These are phyloP conservation scores for Penicillium verrucosum DNA, from an alignment of 2,329 filamentous ascomycete species.

Conservation along the genomic window DNA sequence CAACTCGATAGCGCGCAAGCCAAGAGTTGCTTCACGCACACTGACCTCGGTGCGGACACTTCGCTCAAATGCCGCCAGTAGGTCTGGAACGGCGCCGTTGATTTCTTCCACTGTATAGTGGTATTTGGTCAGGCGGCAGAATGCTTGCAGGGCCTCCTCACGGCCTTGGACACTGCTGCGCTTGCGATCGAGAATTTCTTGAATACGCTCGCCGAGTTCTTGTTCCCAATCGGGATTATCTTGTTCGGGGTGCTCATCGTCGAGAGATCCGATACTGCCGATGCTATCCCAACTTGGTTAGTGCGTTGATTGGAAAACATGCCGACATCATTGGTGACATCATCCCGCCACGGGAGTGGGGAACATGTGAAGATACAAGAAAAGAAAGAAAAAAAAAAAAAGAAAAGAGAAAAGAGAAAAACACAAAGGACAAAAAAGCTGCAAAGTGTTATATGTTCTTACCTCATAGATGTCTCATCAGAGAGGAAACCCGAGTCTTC, in stretches of 20 bases:
- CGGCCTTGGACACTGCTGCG: conserved; percentile 70
- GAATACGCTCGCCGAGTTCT: conserved; percentile 63
- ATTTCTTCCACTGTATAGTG: conserved; percentile 66
- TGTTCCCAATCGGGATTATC: conserved; percentile 59
- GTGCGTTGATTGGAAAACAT: conserved; percentile 3
- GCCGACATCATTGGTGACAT: conserved; percentile 29
- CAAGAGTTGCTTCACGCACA: conserved; percentile 65
- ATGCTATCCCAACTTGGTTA: conserved; percentile 43
- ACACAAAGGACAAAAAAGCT: background rate
- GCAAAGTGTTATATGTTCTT: conserved; percentile 17
- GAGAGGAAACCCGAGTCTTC: conserved; percentile 55
- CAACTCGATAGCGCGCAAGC: conserved; percentile 68
- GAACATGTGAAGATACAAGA: conserved; percentile 14
- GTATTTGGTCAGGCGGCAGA: conserved; percentile 63
- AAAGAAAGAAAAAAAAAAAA: conserved; percentile 22
- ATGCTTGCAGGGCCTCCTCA: conserved; percentile 61
- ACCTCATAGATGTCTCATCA: conserved; percentile 60
- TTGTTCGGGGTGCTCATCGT: conserved; percentile 58
- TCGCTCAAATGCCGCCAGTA: conserved; percentile 64
- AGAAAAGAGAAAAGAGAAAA: background rate
- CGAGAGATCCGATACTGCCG: conserved; percentile 64
- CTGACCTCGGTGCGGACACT: conserved; percentile 68
- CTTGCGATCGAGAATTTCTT: conserved; percentile 73
- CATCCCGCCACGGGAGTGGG: conserved; percentile 30
- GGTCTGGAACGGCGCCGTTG: conserved; percentile 56